Conservation (phyloP, 345 rosid species). For the Adansonia digitata region DNA sequence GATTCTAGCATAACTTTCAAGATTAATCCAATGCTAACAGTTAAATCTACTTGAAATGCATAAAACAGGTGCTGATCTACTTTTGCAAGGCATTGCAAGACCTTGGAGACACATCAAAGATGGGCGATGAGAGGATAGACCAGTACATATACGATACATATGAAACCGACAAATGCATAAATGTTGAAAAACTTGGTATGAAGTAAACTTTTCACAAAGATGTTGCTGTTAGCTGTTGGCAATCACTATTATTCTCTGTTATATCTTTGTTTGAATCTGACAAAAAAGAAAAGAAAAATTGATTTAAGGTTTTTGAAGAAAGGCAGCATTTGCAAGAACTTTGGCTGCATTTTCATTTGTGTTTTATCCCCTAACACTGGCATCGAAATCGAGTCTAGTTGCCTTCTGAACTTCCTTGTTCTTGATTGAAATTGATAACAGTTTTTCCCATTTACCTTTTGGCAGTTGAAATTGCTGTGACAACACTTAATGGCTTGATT, state of each 20-base stretch:
- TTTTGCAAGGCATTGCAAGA: constrained; percentile 43
- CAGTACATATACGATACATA: constrained; percentile 18
- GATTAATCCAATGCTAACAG: neutral
- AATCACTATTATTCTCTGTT: neutral
- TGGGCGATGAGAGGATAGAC: constrained; percentile 43
- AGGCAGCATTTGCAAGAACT: neutral
- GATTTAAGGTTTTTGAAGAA: neutral
- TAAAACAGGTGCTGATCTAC: constrained; percentile 36
- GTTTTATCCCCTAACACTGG: neutral
- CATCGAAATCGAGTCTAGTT: neutral
- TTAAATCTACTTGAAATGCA: constrained; percentile 4
- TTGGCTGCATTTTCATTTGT: neutral
- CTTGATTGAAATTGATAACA: neutral
- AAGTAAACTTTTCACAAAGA: neutral
- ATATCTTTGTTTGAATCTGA: neutral
- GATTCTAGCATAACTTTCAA: neutral
- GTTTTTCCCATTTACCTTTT: neutral
- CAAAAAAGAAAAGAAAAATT: neutral
- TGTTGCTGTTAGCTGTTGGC: too few relatives aligned
- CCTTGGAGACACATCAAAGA: constrained; percentile 44
- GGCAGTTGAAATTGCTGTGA: constrained; percentile 44
- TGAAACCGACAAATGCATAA: constrained; percentile 15
- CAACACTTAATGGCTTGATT: constrained; percentile 41
- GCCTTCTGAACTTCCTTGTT: neutral
- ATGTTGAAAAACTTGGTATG: constrained; percentile 41